Evolutionary conservation across 306 rosid genomes (phyloP).

Genomic region (Pterocarpus macrocarpus): DNA sequence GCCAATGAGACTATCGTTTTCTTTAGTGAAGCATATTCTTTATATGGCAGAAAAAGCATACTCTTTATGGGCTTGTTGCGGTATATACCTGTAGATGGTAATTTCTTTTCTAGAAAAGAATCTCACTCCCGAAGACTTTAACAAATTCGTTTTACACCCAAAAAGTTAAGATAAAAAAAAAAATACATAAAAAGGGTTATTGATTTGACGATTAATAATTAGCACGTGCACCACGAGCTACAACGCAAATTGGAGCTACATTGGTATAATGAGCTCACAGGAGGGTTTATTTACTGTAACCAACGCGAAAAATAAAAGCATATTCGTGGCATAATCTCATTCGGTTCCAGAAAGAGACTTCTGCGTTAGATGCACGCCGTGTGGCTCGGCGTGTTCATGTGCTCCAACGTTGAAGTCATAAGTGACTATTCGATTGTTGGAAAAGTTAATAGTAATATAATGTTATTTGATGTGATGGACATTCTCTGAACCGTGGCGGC

Average conservation of each 20-base stretch:
- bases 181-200: not conserved
- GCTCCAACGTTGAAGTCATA: not conserved
- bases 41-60: slow-evolving; percentile 1
- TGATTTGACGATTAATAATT: not conserved
- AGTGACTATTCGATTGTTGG: not conserved
- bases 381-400: slow-evolving; percentile 10
- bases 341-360: not conserved
- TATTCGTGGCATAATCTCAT: slow-evolving; percentile 37
- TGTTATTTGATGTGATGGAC: not conserved
- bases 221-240: slow-evolving; percentile 36
- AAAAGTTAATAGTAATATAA: not conserved
- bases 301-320: not conserved
- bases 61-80: not conserved
- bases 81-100: slow-evolving; percentile 25
- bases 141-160: slow-evolving; percentile 10
- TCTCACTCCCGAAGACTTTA: not conserved
- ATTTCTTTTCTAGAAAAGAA: slow-evolving; percentile 14
- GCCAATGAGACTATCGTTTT: not conserved
- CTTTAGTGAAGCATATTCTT: slow-evolving; percentile 32
- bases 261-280: not conserved
- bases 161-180: not conserved
- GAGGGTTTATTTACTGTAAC: not conserved
- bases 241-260: not conserved
- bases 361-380: slow-evolving; percentile 43
- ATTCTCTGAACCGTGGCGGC: not conserved